Base-by-base conservation (phyloP, 1,284 basidiomycete genomes). In the Neotropicomus parvogracilis region DNA sequence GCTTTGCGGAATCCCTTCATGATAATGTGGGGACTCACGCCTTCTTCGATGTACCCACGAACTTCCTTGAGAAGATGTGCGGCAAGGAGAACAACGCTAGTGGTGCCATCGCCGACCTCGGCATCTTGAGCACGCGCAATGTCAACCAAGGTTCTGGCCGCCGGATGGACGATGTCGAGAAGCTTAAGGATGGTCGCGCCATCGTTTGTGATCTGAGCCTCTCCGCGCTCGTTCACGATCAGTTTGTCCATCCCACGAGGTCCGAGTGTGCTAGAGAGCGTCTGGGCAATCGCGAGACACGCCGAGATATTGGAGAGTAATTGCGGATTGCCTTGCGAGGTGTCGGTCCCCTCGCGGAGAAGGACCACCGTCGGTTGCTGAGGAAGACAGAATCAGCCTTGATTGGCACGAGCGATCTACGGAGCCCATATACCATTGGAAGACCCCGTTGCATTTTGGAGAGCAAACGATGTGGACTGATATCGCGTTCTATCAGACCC, bases 241-340 rank as follows among this genome's bases (percentile, higher is more conserved):
- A 99, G 78, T 71, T 98, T 99, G 74, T 98, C 95, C 95, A 98
- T 98, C 53, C 97, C 97, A 53, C 97, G 79, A 13, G 97, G 97
- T 14, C 97, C 97, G n/a, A 99, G 82, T 27, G 97, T 99, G 47
- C 85, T 94, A 13, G 97, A 83, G 49, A 97, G 80, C 1, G 91
- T 97, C 63, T 91, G 82, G 43, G 93, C 75, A 57, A 97, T 86
- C 10, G 93, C 91, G 46, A 95, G 80, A 72, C 94, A 97, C 69
- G 94, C 94, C 16, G 89, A 88, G 66, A 98, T 98, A 71, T 99
- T 99, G 49, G 92, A 95, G 39, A 99, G 79, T 44, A 98, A 74
- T 71, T 99, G 95, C 10, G 86, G 83, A 55, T 85, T 93, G 64
- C 95, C 95, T 73, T 98, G 95, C 14, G 94, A 97, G 9, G 91